Evolutionary conservation across 176 grass and related monocot species (phyloP).

Genomic region (Avena insularis): DNA sequence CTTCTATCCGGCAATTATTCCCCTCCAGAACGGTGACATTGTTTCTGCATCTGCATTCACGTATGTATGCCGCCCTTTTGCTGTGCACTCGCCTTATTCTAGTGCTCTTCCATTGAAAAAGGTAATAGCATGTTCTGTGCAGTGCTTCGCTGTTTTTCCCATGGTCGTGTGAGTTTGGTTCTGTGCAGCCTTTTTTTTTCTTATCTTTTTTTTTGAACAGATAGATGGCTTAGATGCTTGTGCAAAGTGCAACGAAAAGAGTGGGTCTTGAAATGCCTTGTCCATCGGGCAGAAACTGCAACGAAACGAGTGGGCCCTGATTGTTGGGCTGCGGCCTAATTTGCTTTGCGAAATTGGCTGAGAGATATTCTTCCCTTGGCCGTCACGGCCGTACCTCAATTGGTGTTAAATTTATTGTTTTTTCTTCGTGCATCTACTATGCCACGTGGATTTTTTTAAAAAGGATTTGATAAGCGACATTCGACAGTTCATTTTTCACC

Average conservation of each 20-base stretch:
- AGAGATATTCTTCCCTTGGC: not conserved
- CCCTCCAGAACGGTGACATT: not conserved
- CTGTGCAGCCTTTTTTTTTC: not conserved
- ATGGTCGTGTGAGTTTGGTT: not conserved
- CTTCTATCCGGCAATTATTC: slow-evolving; percentile 53
- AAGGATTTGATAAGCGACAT: too few species aligned
- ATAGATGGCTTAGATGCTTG: not conserved
- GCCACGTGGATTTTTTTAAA: too few species aligned
- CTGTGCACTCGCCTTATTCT: not conserved
- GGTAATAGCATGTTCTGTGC: not conserved
- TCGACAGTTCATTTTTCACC: too few species aligned
- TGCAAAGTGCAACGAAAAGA: not conserved
- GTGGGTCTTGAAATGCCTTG: not conserved
- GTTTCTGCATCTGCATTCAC: slow-evolving; percentile 24
- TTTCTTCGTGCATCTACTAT: too few species aligned
- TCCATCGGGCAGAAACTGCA: not conserved
- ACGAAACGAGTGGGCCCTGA: not conserved
- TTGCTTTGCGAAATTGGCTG: not conserved
- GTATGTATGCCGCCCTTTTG: slow-evolving; percentile 28
- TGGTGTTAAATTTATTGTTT: too few species aligned
- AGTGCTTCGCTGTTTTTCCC: not conserved
- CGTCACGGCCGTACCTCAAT: too few species aligned
- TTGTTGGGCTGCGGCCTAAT: not conserved
- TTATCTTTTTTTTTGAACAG: not conserved
- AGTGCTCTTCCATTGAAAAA: not conserved